Conservation (phyloP, 2,329 filamentous ascomycete species). For the Trichoderma oligosporum region DNA sequence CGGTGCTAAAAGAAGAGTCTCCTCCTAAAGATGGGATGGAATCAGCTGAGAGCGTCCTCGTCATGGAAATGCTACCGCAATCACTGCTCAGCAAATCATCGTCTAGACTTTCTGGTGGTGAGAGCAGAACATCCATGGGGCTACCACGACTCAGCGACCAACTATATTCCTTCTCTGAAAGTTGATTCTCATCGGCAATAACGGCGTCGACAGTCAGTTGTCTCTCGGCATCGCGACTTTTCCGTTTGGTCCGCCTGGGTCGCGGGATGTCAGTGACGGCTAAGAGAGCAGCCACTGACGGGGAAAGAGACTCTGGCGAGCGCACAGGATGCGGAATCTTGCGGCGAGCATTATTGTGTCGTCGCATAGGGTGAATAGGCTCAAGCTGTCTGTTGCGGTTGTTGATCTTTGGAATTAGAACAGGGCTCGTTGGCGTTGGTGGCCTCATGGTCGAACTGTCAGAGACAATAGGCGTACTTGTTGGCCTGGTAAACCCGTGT, state of each 20-base stretch:
- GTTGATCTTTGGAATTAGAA: constrained; percentile 50
- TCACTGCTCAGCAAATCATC: constrained; percentile 49
- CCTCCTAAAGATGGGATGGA: constrained; percentile 58
- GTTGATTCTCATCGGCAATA: constrained; percentile 47
- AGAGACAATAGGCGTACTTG: constrained; percentile 29
- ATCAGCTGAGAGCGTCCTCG: constrained; percentile 55
- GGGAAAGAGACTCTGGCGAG: constrained; percentile 52
- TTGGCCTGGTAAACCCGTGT: constrained; percentile 33
- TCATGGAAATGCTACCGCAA: constrained; percentile 42
- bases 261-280: constrained; percentile 59
- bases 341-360: constrained; percentile 37
- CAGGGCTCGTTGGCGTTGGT: constrained; percentile 44
- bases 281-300: constrained; percentile 58
- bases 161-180: constrained; percentile 57
- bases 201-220: constrained; percentile 54
- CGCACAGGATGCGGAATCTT: constrained; percentile 40
- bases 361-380: constrained; percentile 36
- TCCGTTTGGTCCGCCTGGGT: constrained; percentile 40
- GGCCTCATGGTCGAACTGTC: constrained; percentile 30
- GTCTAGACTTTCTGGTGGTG: constrained; percentile 57
- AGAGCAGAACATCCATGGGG: constrained; percentile 57
- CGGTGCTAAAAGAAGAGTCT: constrained; percentile 52
- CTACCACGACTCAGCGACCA: constrained; percentile 47
- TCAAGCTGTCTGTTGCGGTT: constrained; percentile 30
- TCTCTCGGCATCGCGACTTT: constrained; percentile 28